Percentiles rank a stretch among this genome's conserved stretches.
Evolutionary conservation across 1,284 basidiomycete genomes (phyloP).

Genomic region (Salmacisia buchloeana): DNA sequence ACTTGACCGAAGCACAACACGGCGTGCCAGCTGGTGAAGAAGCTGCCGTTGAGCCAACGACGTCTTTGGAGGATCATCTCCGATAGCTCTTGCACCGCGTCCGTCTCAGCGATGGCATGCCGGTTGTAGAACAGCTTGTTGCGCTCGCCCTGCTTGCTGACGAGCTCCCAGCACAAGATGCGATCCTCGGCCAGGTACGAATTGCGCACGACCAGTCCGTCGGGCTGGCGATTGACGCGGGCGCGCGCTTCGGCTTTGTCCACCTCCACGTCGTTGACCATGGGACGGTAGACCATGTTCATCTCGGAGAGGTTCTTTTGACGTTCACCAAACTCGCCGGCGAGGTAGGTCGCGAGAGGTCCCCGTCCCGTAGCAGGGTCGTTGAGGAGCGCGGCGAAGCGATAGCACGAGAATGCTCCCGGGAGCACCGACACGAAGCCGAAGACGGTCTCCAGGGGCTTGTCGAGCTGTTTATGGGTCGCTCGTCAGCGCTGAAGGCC

Average conservation of each 20-base stretch:
- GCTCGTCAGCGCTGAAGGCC: neutral
- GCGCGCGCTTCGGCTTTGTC: neutral
- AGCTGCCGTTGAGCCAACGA: constrained; percentile 68
- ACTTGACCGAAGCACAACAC: constrained; percentile 76
- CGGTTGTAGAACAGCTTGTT: constrained; percentile 93
- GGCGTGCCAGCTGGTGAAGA: constrained; percentile 79
- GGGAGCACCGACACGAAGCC: constrained; percentile 13
- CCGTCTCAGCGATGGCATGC: constrained; percentile 81
- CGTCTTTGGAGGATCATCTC: constrained; percentile 74
- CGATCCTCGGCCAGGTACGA: constrained; percentile 4
- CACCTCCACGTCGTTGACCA: constrained; percentile 4
- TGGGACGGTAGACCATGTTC: neutral
- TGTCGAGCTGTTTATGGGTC: constrained; percentile 5
- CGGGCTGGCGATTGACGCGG: neutral
- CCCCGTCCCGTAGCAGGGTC: constrained; percentile 11
- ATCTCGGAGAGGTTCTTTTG: constrained; percentile 9
- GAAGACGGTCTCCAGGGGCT: constrained; percentile 10
- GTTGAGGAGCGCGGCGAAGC: constrained; percentile 10
- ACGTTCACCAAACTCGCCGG: constrained; percentile 11
- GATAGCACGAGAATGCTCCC: constrained; percentile 13
- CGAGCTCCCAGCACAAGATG: constrained; percentile 7
- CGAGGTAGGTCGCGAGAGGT: constrained; percentile 7
- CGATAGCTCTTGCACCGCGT: constrained; percentile 71
- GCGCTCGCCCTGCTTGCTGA: constrained; percentile 5
- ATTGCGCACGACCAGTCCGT: neutral